Percentiles rank a stretch among this genome's conserved stretches.
phyloP scores from a whole-genome alignment of 345 rosid genomes.

The Euclidium syriacum region DNA sequence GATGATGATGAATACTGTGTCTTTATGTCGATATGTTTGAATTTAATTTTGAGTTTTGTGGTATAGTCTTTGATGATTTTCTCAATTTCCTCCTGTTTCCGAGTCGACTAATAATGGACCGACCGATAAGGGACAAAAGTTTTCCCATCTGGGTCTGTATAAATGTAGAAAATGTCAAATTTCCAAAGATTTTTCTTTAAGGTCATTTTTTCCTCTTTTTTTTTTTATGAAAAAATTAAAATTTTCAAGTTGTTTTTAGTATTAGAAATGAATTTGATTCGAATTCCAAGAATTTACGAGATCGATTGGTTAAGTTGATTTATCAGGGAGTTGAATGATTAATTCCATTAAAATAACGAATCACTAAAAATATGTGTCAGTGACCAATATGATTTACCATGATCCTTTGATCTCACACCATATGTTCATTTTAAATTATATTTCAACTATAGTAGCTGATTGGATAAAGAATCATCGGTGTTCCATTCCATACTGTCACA shows the following conservation, averaged over 20 bases:
- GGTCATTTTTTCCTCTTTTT: not conserved
- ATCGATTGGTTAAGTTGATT: not conserved
- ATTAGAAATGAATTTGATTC: not conserved
- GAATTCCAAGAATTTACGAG: not conserved
- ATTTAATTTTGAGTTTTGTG: slow-evolving; percentile 26
- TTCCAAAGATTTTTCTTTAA: slow-evolving; percentile 9
- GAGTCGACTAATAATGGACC: slow-evolving; percentile 28
- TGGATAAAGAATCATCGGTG: not conserved
- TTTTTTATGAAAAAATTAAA: not conserved
- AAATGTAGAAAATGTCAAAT: slow-evolving; percentile 24
- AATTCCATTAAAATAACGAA: not conserved
- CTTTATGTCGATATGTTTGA: slow-evolving; percentile 15
- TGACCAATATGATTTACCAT: not conserved
- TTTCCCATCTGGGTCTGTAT: slow-evolving; percentile 18
- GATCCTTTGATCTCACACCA: not conserved
- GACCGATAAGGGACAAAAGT: slow-evolving; percentile 26
- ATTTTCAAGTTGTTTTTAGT: not conserved
- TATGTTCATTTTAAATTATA: not conserved
- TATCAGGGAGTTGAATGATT: not conserved
- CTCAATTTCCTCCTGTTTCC: slow-evolving; percentile 10
- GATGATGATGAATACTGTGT: slow-evolving; percentile 8
- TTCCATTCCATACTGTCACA: not conserved
- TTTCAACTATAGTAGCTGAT: not conserved
- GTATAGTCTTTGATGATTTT: slow-evolving; percentile 16
- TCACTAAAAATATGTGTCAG: not conserved